These are phyloP conservation scores for Astragalus glycyphyllos DNA, from an alignment of 306 rosid genomes.

Conservation along the genomic window DNA sequence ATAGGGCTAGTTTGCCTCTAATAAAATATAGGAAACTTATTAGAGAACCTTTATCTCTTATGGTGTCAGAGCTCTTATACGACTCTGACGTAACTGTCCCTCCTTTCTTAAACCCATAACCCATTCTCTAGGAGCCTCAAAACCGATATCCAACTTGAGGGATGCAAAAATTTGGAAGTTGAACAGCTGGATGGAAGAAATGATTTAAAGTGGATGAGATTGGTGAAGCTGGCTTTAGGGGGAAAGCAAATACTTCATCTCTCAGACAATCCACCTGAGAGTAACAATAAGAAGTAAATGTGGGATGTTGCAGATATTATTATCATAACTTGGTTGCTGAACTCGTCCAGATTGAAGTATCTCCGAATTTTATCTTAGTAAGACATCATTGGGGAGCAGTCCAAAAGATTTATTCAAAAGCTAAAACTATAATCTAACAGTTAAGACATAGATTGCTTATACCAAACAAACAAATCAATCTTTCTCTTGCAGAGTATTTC, in stretches of 20 bases:
- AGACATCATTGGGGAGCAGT: constrained; percentile 13
- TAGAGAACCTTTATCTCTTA: constrained; percentile 1
- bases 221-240: neutral
- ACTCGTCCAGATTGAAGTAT: neutral
- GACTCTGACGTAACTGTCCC: constrained; percentile 10
- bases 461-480: constrained; percentile 19
- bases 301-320: constrained; percentile 2
- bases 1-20: neutral
- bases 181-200: neutral
- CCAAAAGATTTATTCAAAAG: neutral
- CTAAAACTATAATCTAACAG: constrained; percentile 9
- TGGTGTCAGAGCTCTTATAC: neutral
- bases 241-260: neutral
- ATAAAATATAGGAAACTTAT: neutral
- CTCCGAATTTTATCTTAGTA: neutral
- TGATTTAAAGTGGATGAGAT: constrained; percentile 2
- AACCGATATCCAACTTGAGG: neutral
- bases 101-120: neutral
- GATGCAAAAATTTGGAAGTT: neutral
- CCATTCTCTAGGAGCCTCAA: neutral
- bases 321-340: neutral
- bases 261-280: constrained; percentile 6
- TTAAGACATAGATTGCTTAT: neutral
- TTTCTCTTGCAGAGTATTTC: neutral
- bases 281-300: neutral